phyloP scores from a whole-genome alignment of 1,139 yeast genomes.

The Blastobotrys petasosporus region DNA sequence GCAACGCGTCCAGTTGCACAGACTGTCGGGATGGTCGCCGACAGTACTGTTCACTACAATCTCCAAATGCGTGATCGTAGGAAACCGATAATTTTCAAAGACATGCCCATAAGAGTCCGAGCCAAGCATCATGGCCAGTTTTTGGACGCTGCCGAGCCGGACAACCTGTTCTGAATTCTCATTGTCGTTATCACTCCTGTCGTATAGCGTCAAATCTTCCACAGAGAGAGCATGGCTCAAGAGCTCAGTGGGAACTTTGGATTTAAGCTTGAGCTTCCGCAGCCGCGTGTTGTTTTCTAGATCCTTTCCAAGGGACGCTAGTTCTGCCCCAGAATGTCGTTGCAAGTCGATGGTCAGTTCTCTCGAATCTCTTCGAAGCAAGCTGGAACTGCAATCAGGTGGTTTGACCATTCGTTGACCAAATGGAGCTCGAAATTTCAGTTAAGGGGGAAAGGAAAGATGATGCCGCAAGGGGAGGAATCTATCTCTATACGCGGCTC shows the following conservation, averaged over 20 bases:
- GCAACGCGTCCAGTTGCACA: constrained; percentile 1
- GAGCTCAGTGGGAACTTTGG: not conserved
- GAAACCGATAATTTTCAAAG: constrained; percentile 5
- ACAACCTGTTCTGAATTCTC: not conserved
- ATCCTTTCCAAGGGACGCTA: too few species aligned
- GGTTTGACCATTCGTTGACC: too few species aligned
- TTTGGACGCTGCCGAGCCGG: constrained; percentile 3
- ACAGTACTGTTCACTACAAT: not conserved
- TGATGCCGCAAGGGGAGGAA: too few species aligned
- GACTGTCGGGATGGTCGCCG: not conserved
- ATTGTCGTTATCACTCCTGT: not conserved
- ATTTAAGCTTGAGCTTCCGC: not conserved
- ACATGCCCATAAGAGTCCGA: not conserved
- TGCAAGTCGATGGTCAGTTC: too few species aligned
- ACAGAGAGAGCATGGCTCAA: not conserved
- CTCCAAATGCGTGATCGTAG: constrained; percentile 2
- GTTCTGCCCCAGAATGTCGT: too few species aligned
- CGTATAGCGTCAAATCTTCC: not conserved
- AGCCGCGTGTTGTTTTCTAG: not conserved
- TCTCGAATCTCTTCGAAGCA: too few species aligned
- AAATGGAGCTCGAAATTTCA: too few species aligned
- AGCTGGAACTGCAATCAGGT: too few species aligned
- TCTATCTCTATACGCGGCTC: too few species aligned
- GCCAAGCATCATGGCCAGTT: not conserved
- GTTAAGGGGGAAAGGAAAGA: too few species aligned